These are phyloP conservation scores for Zalaria obscura DNA, from an alignment of 2,329 filamentous ascomycete species.

Conservation along the genomic window DNA sequence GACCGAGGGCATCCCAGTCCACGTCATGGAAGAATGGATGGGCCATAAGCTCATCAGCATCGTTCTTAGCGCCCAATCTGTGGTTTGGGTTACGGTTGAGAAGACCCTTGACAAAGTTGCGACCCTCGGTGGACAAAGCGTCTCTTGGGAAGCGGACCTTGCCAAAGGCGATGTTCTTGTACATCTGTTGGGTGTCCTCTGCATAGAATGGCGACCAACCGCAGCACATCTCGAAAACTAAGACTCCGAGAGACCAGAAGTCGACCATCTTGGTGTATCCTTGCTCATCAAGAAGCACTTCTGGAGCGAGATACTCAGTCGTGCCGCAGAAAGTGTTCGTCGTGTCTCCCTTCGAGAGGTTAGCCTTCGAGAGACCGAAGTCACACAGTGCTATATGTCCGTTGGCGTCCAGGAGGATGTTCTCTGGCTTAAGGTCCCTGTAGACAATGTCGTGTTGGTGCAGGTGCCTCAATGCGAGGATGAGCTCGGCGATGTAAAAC, in stretches of 20 bases:
- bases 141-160: constrained; percentile 95
- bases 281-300: constrained; percentile 87
- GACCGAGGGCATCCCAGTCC: constrained; percentile 76
- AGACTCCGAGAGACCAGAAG: constrained; percentile 94
- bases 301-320: constrained; percentile 91
- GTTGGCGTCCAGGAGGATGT: constrained; percentile 91
- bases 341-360: constrained; percentile 90
- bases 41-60: constrained; percentile 85
- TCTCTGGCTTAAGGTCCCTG: constrained; percentile 92
- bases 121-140: constrained; percentile 82
- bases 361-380: constrained; percentile 94
- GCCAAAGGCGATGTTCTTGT: constrained; percentile 99
- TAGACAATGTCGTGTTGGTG: constrained; percentile 98
- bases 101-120: constrained; percentile 95
- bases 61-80: constrained; percentile 74
- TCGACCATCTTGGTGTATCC: constrained; percentile 99
- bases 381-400: constrained; percentile 96
- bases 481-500: constrained; percentile 97
- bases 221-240: constrained; percentile 99
- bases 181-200: constrained; percentile 99
- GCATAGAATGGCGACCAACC: constrained; percentile 99
- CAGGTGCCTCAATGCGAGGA: constrained; percentile 84
- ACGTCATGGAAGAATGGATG: constrained; percentile 92
- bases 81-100: constrained; percentile 96
- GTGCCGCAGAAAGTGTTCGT: constrained; percentile 99